Conservation (phyloP, 805 yeast genomes). For the Nadsonia fulvescens region DNA sequence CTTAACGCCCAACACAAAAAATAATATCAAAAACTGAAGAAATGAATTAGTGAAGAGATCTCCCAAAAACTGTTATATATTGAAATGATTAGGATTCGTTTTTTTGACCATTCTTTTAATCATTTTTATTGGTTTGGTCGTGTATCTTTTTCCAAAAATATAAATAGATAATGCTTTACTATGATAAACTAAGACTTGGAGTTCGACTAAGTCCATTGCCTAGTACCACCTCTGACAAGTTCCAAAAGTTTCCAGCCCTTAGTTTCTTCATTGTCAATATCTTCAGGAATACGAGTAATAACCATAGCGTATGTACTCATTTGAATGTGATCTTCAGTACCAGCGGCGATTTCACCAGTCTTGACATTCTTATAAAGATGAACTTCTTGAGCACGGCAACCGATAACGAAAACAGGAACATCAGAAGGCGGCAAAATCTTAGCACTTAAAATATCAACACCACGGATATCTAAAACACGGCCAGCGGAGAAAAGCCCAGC, state of each 20-base stretch:
- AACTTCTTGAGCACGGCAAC: constrained; percentile 93
- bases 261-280: constrained; percentile 73
- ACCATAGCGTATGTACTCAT: constrained; percentile 94
- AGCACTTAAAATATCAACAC: constrained; percentile 80
- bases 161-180: not conserved
- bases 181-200: not conserved
- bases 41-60: no score
- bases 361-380: constrained; percentile 75
- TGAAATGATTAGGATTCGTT: no score
- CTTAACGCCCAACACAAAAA: no score
- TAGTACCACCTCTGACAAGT: constrained; percentile 83
- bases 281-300: constrained; percentile 80
- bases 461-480: constrained; percentile 80
- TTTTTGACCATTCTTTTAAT: not conserved
- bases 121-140: not conserved
- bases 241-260: constrained; percentile 96
- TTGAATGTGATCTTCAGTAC: constrained; percentile 82
- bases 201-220: constrained; percentile 43
- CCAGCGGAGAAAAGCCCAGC: constrained; percentile 88
- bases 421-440: constrained; percentile 80
- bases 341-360: constrained; percentile 91
- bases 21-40: not conserved
- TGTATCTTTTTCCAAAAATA: constrained; percentile 1
- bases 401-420: constrained; percentile 78
- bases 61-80: no score